A percentile compares a stretch with the other conserved stretches of the same genome.
phyloP scores from a whole-genome alignment of 2,329 filamentous ascomycete species.

The Hypocrella siamensis region DNA sequence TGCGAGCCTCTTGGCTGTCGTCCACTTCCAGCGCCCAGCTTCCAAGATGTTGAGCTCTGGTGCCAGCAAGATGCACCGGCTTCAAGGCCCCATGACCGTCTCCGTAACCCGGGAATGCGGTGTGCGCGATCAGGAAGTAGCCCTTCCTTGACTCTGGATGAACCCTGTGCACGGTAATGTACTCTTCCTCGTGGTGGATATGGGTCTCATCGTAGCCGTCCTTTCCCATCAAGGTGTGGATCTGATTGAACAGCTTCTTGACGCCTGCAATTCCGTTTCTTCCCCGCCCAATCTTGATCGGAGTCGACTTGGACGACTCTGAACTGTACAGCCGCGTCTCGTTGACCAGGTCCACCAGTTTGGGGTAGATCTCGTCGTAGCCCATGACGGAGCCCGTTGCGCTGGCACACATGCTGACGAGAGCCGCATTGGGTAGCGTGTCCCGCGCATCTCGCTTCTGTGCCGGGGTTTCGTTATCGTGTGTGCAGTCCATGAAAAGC shows the following conservation, averaged over 20 bases:
- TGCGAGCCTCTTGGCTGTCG: slow-evolving; percentile 51
- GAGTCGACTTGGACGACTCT: slow-evolving; percentile 44
- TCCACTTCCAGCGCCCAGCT: slow-evolving; percentile 91
- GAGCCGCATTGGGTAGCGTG: slow-evolving; percentile 81
- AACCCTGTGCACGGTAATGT: slow-evolving; percentile 89
- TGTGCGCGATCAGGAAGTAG: slow-evolving; percentile 91
- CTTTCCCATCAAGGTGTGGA: slow-evolving; percentile 90
- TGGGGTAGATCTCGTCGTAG: slow-evolving; percentile 92
- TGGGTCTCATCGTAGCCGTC: slow-evolving; percentile 92
- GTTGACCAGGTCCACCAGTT: slow-evolving; percentile 80
- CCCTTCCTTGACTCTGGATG: slow-evolving; percentile 86
- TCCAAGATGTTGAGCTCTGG: slow-evolving; percentile 70
- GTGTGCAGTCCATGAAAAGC: slow-evolving; percentile 97
- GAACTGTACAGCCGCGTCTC: slow-evolving; percentile 77
- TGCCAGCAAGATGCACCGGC: slow-evolving; percentile 67
- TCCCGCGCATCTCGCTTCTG: slow-evolving; percentile 92
- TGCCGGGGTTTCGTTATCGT: slow-evolving; percentile 92
- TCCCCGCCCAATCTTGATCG: slow-evolving; percentile 51
- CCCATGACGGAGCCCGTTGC: slow-evolving; percentile 95
- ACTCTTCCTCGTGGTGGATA: slow-evolving; percentile 91
- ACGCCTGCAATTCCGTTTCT: slow-evolving; percentile 76
- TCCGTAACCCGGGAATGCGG: slow-evolving; percentile 82
- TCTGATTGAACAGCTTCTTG: slow-evolving; percentile 86
- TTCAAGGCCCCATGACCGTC: slow-evolving; percentile 69
- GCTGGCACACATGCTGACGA: slow-evolving; percentile 92